Evolutionary conservation across 169 alveolate species (phyloP).

Genomic region (Plasmodium gonderi): DNA sequence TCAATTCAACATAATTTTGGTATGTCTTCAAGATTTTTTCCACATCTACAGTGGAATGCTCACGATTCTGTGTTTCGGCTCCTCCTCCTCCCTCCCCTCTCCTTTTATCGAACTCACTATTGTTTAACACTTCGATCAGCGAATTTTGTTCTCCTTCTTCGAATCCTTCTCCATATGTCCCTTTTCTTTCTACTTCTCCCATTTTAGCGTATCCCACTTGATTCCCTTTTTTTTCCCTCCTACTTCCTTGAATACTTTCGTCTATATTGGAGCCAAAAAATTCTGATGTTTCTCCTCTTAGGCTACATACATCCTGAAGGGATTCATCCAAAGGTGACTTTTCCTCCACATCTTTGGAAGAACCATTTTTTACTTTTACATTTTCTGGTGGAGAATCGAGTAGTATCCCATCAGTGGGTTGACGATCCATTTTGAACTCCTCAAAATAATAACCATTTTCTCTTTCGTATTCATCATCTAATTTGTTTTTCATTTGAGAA

Average conservation of each 20-base stretch:
- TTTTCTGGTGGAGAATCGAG: not conserved
- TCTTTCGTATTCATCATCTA: not conserved
- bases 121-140: not conserved
- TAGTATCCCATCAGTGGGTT: not conserved
- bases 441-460: not conserved
- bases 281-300: not conserved
- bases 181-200: not conserved
- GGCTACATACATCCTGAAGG: not conserved
- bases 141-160: not conserved
- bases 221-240: not conserved
- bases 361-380: not conserved
- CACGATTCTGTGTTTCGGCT: not conserved
- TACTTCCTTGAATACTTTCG: not conserved
- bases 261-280: not conserved
- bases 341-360: too few relatives aligned
- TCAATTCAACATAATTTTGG: not conserved
- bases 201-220: not conserved
- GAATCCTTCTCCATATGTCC: not conserved
- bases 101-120: not conserved
- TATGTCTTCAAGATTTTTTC: not conserved
- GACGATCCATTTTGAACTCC: not conserved
- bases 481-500: not conserved
- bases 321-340: not conserved
- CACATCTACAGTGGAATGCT: not conserved
- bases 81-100: too few relatives aligned